These are phyloP conservation scores for Wickerhamomyces strasburgensis DNA, from an alignment of 805 yeast genomes.

Conservation along the genomic window DNA sequence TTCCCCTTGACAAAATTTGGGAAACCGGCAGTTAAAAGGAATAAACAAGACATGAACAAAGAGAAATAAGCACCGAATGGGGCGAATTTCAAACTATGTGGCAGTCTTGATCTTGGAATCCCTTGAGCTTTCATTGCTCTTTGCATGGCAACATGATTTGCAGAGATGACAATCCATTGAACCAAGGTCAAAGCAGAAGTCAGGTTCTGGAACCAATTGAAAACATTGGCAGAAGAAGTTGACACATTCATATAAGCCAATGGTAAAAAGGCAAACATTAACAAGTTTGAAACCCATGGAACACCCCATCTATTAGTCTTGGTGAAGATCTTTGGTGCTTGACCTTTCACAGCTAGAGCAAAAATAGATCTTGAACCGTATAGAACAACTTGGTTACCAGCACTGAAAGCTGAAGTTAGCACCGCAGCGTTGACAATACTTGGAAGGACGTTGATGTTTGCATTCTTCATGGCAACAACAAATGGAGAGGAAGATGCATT, in stretches of 20 bases:
- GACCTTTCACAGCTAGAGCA: constrained; percentile 32
- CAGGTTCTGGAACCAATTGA: constrained; percentile 30
- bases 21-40: constrained; percentile 33
- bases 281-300: constrained; percentile 26
- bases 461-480: constrained; percentile 42
- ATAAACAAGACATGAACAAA: constrained; percentile 19
- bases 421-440: constrained; percentile 34
- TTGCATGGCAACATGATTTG: constrained; percentile 27
- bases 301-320: constrained; percentile 28
- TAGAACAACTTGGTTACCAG: constrained; percentile 28
- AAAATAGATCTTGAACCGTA: constrained; percentile 28
- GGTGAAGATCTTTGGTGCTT: constrained; percentile 32
- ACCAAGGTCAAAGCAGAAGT: constrained; percentile 27
- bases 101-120: constrained; percentile 10
- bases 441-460: constrained; percentile 33
- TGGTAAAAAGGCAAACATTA: constrained; percentile 26
- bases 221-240: constrained; percentile 25
- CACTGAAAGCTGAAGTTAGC: constrained; percentile 34
- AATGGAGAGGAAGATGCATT: constrained; percentile 32
- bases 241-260: constrained; percentile 30
- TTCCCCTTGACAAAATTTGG: constrained; percentile 28
- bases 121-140: constrained; percentile 36
- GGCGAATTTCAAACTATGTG: constrained; percentile 8
- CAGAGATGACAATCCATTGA: constrained; percentile 28
- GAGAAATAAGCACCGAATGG: constrained; percentile 30